Evolutionary conservation across 805 yeast genomes (phyloP).

Genomic region (Starmerella kuoi): DNA sequence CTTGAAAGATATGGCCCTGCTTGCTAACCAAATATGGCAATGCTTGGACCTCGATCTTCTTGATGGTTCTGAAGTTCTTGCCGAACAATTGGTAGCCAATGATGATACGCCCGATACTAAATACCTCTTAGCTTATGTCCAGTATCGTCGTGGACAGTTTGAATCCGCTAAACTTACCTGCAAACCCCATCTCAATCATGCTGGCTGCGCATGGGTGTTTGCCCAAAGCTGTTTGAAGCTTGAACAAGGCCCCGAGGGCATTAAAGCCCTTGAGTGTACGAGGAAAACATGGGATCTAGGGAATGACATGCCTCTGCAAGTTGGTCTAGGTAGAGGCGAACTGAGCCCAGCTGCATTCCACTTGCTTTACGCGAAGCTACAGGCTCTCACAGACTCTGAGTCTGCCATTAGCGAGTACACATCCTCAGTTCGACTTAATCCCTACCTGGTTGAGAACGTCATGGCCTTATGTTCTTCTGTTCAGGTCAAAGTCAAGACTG

Average conservation of each 20-base stretch:
- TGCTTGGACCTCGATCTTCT: slow-evolving; percentile 58
- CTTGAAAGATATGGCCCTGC: slow-evolving; percentile 17
- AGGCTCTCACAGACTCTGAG: slow-evolving; percentile 41
- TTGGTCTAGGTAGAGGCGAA: slow-evolving; percentile 15
- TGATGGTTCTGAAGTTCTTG: slow-evolving; percentile 71
- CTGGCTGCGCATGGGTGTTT: slow-evolving; percentile 66
- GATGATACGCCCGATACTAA: slow-evolving; percentile 45
- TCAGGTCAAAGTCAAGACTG: slow-evolving; percentile 57
- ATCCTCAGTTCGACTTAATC: slow-evolving; percentile 59
- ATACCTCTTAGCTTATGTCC: slow-evolving; percentile 58
- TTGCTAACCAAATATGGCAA: slow-evolving; percentile 47
- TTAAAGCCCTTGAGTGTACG: slow-evolving; percentile 34
- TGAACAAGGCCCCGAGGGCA: slow-evolving; percentile 49
- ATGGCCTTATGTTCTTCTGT: slow-evolving; percentile 52
- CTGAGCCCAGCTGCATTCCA: slow-evolving; percentile 45
- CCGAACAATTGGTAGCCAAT: slow-evolving; percentile 66
- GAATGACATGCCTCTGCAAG: slow-evolving; percentile 13
- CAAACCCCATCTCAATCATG: slow-evolving; percentile 39
- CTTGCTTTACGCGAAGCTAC: slow-evolving; percentile 58
- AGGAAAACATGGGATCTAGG: slow-evolving; percentile 14
- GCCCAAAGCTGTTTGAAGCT: slow-evolving; percentile 54
- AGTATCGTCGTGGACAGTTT: slow-evolving; percentile 45
- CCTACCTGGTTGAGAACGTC: slow-evolving; percentile 77
- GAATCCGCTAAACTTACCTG: slow-evolving; percentile 36
- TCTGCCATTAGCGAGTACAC: slow-evolving; percentile 57